A percentile compares a stretch with the other conserved stretches of the same genome.
Conservation (phyloP, 805 yeast species). For the Torulaspora quercuum region DNA sequence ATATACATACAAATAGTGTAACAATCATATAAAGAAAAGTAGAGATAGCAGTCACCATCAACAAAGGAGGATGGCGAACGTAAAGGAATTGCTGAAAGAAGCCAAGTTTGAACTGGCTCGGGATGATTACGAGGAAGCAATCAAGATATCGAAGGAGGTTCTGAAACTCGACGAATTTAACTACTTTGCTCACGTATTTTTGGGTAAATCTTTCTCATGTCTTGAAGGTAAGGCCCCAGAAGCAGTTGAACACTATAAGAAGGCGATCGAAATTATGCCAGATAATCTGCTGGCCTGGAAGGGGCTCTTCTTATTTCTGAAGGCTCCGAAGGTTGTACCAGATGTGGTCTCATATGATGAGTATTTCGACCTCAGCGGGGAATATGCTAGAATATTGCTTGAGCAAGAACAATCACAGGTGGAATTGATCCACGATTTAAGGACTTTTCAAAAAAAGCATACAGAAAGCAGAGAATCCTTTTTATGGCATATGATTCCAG, state of each 20-base stretch:
- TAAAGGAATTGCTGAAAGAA: conserved; percentile 42
- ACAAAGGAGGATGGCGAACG: conserved; percentile 33
- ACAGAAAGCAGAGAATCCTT: conserved; percentile 45
- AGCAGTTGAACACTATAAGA: conserved; percentile 38
- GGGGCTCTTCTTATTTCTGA: conserved; percentile 55
- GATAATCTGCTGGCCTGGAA: conserved; percentile 71
- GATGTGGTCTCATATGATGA: conserved; percentile 41
- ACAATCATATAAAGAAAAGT: no score
- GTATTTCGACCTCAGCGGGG: conserved; percentile 45
- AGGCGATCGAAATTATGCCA: conserved; percentile 50
- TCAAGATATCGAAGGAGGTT: conserved; percentile 53
- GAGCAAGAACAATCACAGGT: conserved; percentile 45
- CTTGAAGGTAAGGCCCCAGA: conserved; percentile 35
- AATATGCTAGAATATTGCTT: conserved; percentile 42
- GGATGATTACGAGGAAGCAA: conserved; percentile 60
- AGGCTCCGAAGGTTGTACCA: conserved; percentile 28
- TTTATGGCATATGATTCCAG: conserved; percentile 53
- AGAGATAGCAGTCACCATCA: no score
- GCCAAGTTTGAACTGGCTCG: conserved; percentile 52
- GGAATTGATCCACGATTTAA: conserved; percentile 49
- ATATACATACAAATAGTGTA: no score
- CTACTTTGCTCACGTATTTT: conserved; percentile 65
- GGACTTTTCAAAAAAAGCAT: conserved; percentile 43
- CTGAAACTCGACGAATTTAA: conserved; percentile 52
- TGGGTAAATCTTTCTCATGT: conserved; percentile 64